Percentiles rank a stretch among this genome's conserved stretches.
Conservation (phyloP, 2,329 filamentous ascomycete genomes). For the Colletotrichum lentis region DNA sequence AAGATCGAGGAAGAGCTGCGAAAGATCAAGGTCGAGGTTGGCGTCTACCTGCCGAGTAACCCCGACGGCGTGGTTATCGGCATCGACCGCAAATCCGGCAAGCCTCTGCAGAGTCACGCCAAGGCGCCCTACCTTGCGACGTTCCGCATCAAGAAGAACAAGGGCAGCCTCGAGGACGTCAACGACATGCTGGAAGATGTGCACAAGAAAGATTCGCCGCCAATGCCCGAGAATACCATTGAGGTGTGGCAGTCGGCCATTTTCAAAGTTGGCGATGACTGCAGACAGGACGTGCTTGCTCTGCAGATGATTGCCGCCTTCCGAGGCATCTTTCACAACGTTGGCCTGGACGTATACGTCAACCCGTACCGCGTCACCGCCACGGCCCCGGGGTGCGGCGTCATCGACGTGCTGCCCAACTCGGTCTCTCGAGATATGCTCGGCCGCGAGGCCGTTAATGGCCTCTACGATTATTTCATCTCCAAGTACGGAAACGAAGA, state of each 20-base stretch:
- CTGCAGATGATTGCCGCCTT: conserved; percentile 98
- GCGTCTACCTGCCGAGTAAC: conserved; percentile 96
- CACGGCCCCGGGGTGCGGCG: conserved; percentile 94
- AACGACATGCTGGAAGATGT: conserved; percentile 62
- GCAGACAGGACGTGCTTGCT: conserved; percentile 93
- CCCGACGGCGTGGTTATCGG: conserved; percentile 97
- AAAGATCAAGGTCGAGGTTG: conserved; percentile 96
- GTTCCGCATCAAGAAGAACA: conserved; percentile 91
- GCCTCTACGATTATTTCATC: conserved; percentile 97
- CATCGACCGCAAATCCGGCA: conserved; percentile 97
- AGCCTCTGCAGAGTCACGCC: conserved; percentile 95
- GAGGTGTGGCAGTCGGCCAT: conserved; percentile 99
- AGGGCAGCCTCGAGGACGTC: conserved; percentile 59
- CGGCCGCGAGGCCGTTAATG: conserved; percentile 95
- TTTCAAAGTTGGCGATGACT: conserved; percentile 99
- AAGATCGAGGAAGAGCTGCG: conserved; percentile 99
- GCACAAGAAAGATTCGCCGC: conserved; percentile 47
- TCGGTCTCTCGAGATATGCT: conserved; percentile 99
- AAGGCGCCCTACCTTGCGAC: conserved; percentile 99
- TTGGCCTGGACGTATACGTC: conserved; percentile 95
- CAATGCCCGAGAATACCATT: conserved; percentile 65
- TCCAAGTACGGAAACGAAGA: conserved; percentile 98
- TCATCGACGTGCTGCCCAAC: conserved; percentile 97
- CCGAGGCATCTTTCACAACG: conserved; percentile 93
- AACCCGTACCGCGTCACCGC: conserved; percentile 97